phyloP scores from a whole-genome alignment of 2,329 filamentous ascomycete genomes.

The Trichoderma lentiforme region DNA sequence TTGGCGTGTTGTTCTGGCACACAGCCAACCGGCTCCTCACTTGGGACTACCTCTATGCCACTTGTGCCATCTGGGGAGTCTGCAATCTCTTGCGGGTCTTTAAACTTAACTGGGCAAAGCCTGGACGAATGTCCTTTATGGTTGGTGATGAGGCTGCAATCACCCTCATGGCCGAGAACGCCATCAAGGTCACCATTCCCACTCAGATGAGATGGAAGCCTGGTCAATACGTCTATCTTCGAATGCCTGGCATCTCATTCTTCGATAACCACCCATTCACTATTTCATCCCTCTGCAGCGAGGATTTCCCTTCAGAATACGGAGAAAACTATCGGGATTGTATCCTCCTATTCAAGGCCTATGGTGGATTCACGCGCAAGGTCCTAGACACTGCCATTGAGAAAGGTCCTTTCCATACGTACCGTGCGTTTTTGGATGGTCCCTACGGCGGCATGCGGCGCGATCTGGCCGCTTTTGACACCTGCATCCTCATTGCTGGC shows the following conservation, averaged over 20 bases:
- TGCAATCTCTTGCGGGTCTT: slow-evolving; percentile 74
- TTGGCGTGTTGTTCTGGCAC: slow-evolving; percentile 92
- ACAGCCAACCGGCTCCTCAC: slow-evolving; percentile 88
- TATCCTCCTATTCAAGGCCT: slow-evolving; percentile 86
- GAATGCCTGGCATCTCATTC: slow-evolving; percentile 87
- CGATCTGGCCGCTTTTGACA: slow-evolving; percentile 87
- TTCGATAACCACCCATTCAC: slow-evolving; percentile 96
- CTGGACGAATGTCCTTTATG: slow-evolving; percentile 74
- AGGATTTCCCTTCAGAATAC: slow-evolving; percentile 90
- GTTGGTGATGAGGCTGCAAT: slow-evolving; percentile 90
- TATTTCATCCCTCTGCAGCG: slow-evolving; percentile 85
- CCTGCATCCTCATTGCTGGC: slow-evolving; percentile 87
- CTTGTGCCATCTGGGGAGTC: slow-evolving; percentile 70
- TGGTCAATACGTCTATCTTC: slow-evolving; percentile 90
- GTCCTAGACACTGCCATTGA: slow-evolving; percentile 79
- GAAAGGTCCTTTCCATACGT: slow-evolving; percentile 87
- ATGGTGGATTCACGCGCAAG: slow-evolving; percentile 82
- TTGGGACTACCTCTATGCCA: slow-evolving; percentile 84
- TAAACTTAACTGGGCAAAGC: slow-evolving; percentile 86
- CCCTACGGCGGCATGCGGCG: slow-evolving; percentile 94
- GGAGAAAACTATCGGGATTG: slow-evolving; percentile 86
- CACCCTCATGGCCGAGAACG: slow-evolving; percentile 84
- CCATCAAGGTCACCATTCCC: slow-evolving; percentile 92
- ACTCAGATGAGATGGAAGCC: slow-evolving; percentile 91
- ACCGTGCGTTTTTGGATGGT: slow-evolving; percentile 87